phyloP scores from a whole-genome alignment of 768 basidiomycete species.

The Cyclocybe aegerita region DNA sequence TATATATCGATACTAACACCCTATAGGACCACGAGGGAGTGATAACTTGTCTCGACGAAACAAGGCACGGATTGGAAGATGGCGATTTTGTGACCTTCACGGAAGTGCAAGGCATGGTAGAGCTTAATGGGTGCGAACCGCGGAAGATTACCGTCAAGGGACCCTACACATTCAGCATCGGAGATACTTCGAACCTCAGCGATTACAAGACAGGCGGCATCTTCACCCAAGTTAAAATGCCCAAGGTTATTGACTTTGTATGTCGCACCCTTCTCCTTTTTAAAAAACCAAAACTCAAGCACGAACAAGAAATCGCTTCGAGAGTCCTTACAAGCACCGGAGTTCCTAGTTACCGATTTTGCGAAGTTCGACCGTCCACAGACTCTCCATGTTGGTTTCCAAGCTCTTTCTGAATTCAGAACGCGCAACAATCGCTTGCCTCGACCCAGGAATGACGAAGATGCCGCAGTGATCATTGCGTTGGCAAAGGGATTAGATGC shows the following conservation, averaged over 20 bases:
- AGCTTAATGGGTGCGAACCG: conserved; percentile 88
- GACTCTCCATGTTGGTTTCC: conserved; percentile 91
- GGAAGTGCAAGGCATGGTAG: conserved; percentile 94
- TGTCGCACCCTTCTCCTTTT: conserved; percentile 28
- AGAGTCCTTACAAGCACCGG: conserved; percentile 79
- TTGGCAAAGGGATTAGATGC: conserved; percentile 77
- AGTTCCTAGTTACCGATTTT: conserved; percentile 93
- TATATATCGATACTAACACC: not conserved
- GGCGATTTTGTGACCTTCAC: conserved; percentile 97
- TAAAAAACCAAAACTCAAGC: not conserved
- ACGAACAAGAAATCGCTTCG: conserved; percentile 81
- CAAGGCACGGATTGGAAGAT: conserved; percentile 97
- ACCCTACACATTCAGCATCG: conserved; percentile 96
- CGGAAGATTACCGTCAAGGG: conserved; percentile 92
- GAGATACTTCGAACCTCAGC: conserved; percentile 79
- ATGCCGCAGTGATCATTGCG: conserved; percentile 70
- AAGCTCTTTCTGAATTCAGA: conserved; percentile 82
- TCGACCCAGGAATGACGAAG: conserved; percentile 76
- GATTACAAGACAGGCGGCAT: conserved; percentile 87
- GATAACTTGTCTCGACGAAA: conserved; percentile 95
- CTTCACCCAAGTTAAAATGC: conserved; percentile 99
- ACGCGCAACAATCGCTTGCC: conserved; percentile 69
- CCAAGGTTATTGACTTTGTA: conserved; percentile 92
- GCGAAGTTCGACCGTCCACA: conserved; percentile 94
- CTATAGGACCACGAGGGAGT: conserved; percentile 81